phyloP scores from a whole-genome alignment of 1,139 yeast species.

The Nakaseomyces bracarensis region DNA sequence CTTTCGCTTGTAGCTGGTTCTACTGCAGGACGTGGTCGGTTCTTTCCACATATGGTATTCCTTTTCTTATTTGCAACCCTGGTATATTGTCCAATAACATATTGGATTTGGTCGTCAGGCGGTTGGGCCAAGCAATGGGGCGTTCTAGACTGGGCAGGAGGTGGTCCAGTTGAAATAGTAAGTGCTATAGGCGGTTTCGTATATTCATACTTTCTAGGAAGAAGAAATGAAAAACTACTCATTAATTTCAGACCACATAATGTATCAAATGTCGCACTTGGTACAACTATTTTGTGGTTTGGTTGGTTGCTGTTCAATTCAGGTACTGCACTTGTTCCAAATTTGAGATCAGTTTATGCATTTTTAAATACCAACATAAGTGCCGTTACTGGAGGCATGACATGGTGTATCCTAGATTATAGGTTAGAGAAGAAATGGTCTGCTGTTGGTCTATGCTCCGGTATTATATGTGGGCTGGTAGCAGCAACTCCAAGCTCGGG shows the following conservation, averaged over 20 bases:
- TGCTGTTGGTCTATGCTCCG: constrained; percentile 91
- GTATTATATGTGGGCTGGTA: constrained; percentile 87
- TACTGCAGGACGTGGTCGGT: constrained; percentile 88
- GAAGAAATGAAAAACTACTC: constrained; percentile 73
- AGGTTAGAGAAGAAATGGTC: constrained; percentile 87
- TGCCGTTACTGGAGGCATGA: constrained; percentile 83
- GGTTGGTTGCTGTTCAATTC: constrained; percentile 93
- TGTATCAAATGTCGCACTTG: constrained; percentile 75
- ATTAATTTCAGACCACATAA: constrained; percentile 92
- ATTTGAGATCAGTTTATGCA: constrained; percentile 47
- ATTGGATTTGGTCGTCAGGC: constrained; percentile 86
- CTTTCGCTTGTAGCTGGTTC: constrained; percentile 89
- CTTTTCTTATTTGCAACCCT: constrained; percentile 82
- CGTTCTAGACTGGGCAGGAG: constrained; percentile 93
- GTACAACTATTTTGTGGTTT: constrained; percentile 66
- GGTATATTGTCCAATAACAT: constrained; percentile 87
- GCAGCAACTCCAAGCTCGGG: constrained; percentile 97
- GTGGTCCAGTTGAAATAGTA: constrained; percentile 91
- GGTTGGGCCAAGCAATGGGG: constrained; percentile 96
- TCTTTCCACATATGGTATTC: constrained; percentile 77
- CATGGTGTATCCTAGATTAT: constrained; percentile 89
- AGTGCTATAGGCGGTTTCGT: constrained; percentile 89
- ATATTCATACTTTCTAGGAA: constrained; percentile 72
- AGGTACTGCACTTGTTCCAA: constrained; percentile 60
- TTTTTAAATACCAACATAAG: constrained; percentile 85